Evolutionary conservation across 1,284 basidiomycete species (phyloP), one percentile per base, ranked within the genome.

Genomic region (Apiotrichum siamense): DNA sequence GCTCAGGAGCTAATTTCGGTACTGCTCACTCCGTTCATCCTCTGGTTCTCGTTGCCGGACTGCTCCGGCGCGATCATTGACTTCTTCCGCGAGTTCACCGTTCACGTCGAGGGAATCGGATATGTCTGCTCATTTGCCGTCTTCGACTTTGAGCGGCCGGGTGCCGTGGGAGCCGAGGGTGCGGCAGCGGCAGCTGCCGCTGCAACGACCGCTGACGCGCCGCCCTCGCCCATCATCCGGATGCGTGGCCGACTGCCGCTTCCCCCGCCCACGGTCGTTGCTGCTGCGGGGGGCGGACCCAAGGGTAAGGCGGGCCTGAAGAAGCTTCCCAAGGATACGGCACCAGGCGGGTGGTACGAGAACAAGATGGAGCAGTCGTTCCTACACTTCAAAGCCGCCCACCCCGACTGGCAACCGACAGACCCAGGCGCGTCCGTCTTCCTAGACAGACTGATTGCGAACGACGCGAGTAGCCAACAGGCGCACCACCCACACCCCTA

Each of bases 361-460:
- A 87, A 88, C 48, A 96, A 97, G 79, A 97, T 98, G 91, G 94
- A 98, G 78, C 93, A 97, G 77, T 88, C 85, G 64, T 91, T 98
- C 75, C 76, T 97, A 32, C 92, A 90, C 65, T 98, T 98, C 80
- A 94, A 92, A 77, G 84, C 88, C 39, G 86, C 89, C 12, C 89
- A 97, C 74, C 92, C 92, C 11, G 88, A 92, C 64, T 97, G 92
- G 92, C 87, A 83, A 59, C 92, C 92, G 1, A 78, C 81, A 2
- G 90, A 97, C 68, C 87, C 88, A 0, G 80, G 84, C 15, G 84
- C 88, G 7, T 92, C 88, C 1, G 76, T 92, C 13, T 92, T 90
- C 69, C 81, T 94, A 40, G 86, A 81, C 60, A 81, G 86, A 40
- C 83, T 94, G 72, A 84, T 87, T n/a, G n/a, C n/a, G 1, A 86